A percentile compares a stretch with the other conserved stretches of the same genome.
phyloP scores from a whole-genome alignment of 768 basidiomycete genomes.

The Kwoniella mangroviensis region DNA sequence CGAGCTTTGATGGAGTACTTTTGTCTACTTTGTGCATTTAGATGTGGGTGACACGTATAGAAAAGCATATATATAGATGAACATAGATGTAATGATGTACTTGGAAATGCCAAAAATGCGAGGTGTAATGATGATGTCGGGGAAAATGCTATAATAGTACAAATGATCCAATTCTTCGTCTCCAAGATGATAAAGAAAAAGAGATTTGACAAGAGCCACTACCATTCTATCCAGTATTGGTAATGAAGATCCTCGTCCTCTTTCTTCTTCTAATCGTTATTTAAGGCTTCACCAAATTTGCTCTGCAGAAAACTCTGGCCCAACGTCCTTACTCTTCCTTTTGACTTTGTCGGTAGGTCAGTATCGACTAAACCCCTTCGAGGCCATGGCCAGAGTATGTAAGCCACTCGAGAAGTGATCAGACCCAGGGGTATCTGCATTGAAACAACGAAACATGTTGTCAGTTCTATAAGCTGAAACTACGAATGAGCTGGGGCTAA shows the following conservation, averaged over 20 bases:
- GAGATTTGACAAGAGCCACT: too few species aligned
- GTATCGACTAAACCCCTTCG: conserved; percentile 44
- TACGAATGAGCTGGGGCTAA: conserved; percentile 7
- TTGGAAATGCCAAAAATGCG: too few species aligned
- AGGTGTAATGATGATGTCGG: too few species aligned
- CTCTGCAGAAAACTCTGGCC: conserved; percentile 16
- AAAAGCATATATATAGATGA: too few species aligned
- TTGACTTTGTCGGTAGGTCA: conserved; percentile 39
- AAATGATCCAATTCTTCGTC: too few species aligned
- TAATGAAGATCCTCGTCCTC: not conserved
- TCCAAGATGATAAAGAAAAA: too few species aligned
- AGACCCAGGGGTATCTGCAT: conserved; percentile 52
- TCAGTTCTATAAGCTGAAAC: too few species aligned
- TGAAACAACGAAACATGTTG: too few species aligned
- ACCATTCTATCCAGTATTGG: not conserved
- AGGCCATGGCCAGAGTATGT: conserved; percentile 54
- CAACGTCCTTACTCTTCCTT: conserved; percentile 44
- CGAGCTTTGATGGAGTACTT: not conserved
- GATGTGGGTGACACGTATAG: too few species aligned
- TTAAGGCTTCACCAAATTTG: not conserved
- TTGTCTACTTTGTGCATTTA: too few species aligned
- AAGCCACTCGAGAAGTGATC: conserved; percentile 52
- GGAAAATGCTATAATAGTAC: too few species aligned
- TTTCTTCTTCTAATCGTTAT: not conserved
- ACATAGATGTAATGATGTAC: too few species aligned